Evolutionary conservation across 2,329 filamentous ascomycete species (phyloP), one percentile per base, ranked within the genome.

Genomic region (Plenodomus lindquistii): DNA sequence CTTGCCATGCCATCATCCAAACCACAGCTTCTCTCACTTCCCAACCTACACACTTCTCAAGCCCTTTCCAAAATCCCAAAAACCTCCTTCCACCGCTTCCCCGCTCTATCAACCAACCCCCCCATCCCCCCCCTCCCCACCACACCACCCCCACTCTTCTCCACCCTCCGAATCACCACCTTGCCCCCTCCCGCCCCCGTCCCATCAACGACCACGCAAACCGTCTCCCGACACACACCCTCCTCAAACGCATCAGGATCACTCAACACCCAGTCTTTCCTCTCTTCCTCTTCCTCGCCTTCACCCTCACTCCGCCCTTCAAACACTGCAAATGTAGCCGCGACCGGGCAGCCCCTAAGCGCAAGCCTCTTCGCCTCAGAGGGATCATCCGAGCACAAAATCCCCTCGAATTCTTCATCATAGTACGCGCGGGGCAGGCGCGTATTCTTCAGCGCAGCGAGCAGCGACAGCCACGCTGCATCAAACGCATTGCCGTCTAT

Each of bases 161-260:
- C 90, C 52, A 97, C 54, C 84, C 87, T 42, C 90, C 75, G 42
- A 7, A 85, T 76, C 13, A 83, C 81, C 17, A 89, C 90, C 18
- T 91, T 91, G 13, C 59, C 50, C 77, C 94, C 96, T 59, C 91
- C 74, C 1, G 77, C 81, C n/a, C 51, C 67, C 63, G 45, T 46
- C 37, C 76, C 77, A 67, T 93, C 88, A n/a, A 96, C 83, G 40
- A 94, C 85, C 27, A 96, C 76, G 2, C 86, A 92, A n/a, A 94
- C 77, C n/a, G 75, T 81, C 78, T 99, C 94, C 52, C 85, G 80
- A 67, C 91, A 96, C 37, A 96, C 74, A 8, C 82, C 83, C 75
- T 97, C 94, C 75, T 99, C 94, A 60, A 96, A 87, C 18, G 85
- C 83, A 75, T 99, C 94, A 2, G 91, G 91, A 74, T 99, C 94